Conservation (phyloP, 75 land plant species). For the Pinus taeda region DNA sequence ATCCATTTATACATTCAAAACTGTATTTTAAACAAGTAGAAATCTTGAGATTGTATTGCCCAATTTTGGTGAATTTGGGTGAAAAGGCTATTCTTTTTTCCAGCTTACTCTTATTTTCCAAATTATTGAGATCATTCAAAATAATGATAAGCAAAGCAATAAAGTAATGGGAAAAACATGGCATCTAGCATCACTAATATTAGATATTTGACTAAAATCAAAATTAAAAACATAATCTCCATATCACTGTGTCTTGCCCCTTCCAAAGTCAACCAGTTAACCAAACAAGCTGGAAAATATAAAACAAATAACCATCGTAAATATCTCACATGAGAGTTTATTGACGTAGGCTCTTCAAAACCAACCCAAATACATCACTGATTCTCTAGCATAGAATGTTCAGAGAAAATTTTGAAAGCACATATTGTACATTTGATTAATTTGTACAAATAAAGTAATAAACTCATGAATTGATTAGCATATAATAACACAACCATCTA, state of each 20-base stretch:
- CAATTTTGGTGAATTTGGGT: too few relatives aligned
- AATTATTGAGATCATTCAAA: background rate
- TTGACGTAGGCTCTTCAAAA: background rate
- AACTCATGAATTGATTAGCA: background rate
- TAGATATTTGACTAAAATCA: background rate
- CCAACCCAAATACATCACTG: background rate
- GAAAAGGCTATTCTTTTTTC: too few relatives aligned
- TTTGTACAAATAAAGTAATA: background rate
- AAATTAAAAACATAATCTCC: too few relatives aligned
- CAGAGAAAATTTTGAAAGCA: background rate
- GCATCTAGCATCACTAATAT: background rate
- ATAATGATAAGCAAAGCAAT: background rate
- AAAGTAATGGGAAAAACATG: background rate
- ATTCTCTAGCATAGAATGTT: background rate
- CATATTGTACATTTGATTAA: background rate
- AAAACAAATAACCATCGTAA: background rate
- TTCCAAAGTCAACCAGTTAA: too few relatives aligned
- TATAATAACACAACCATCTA: background rate
- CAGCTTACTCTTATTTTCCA: background rate
- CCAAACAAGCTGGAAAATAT: background rate
- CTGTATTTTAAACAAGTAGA: too few relatives aligned
- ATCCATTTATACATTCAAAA: too few relatives aligned
- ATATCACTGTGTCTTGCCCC: too few relatives aligned
- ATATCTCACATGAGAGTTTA: background rate
- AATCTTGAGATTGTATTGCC: too few relatives aligned